Evolutionary conservation across 2,329 filamentous ascomycete species (phyloP).

Genomic region (Kalmusia sp.): DNA sequence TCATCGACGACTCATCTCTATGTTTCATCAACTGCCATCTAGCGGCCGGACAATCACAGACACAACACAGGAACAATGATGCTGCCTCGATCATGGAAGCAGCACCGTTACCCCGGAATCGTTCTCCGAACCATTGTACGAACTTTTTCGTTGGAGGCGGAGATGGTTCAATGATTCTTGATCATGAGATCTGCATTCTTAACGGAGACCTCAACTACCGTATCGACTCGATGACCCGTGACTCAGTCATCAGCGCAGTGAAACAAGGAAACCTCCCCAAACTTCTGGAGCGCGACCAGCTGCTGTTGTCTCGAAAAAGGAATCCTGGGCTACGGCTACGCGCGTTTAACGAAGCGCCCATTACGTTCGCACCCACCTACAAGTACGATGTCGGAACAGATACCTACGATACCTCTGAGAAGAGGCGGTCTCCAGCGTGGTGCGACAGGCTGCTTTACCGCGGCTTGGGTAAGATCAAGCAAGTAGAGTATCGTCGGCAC

Average conservation of each 20-base stretch:
- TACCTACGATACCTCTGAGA: constrained; percentile 92
- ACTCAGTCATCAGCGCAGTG: constrained; percentile 87
- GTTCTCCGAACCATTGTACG: constrained; percentile 69
- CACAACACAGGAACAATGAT: constrained; percentile 90
- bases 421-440: constrained; percentile 93
- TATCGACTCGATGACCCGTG: constrained; percentile 94
- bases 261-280: constrained; percentile 81
- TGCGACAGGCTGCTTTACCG: constrained; percentile 93
- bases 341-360: constrained; percentile 88
- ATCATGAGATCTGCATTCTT: constrained; percentile 96
- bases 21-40: constrained; percentile 98
- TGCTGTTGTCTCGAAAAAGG: constrained; percentile 85
- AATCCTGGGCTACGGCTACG: constrained; percentile 90
- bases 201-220: constrained; percentile 98
- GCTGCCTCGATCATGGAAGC: constrained; percentile 88
- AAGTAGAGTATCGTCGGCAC: constrained; percentile 86
- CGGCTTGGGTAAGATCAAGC: constrained; percentile 80
- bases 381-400: constrained; percentile 98
- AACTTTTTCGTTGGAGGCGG: constrained; percentile 91
- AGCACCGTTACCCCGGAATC: constrained; percentile 74
- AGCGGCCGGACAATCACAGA: constrained; percentile 90
- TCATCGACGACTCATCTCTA: constrained; percentile 89
- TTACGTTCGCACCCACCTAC: constrained; percentile 94
- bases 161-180: constrained; percentile 91
- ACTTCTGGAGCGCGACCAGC: constrained; percentile 89